Evolutionary conservation across 2,329 filamentous ascomycete species (phyloP).

Genomic region (Elsinoe perseae): DNA sequence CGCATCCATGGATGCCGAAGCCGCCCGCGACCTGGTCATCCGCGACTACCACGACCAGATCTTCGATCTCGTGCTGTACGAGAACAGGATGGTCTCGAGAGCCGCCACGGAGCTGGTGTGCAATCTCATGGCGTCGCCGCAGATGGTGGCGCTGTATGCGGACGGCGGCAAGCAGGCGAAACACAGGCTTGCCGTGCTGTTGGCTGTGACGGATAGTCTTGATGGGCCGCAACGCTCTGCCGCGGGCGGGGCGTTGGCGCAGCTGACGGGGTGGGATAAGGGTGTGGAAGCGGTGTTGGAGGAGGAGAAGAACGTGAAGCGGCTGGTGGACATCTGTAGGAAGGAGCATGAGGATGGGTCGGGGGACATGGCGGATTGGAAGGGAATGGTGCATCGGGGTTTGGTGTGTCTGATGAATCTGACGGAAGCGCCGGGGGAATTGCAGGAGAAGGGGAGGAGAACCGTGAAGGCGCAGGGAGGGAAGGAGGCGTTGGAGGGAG

Average conservation of each 20-base stretch:
- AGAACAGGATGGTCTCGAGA: conserved; percentile 67
- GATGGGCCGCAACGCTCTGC: conserved; percentile 72
- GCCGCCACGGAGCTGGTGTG: conserved; percentile 84
- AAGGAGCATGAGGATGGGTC: conserved; percentile 54
- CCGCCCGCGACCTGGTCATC: conserved; percentile 61
- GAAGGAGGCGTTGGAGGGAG: not conserved
- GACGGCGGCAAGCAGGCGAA: conserved; percentile 59
- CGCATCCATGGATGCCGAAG: conserved; percentile 61
- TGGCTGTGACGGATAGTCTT: conserved; percentile 81
- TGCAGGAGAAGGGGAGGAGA: conserved; percentile 49
- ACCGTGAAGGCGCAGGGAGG: conserved; percentile 12
- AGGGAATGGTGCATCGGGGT: conserved; percentile 55
- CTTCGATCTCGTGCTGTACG: conserved; percentile 74
- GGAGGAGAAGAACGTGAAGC: conserved; percentile 62
- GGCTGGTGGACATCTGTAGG: conserved; percentile 71
- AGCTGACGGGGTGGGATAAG: conserved; percentile 69
- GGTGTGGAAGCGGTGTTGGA: conserved; percentile 64
- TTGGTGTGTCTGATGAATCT: conserved; percentile 57
- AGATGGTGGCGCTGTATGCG: conserved; percentile 61
- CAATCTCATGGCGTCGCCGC: conserved; percentile 68
- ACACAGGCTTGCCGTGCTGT: conserved; percentile 70
- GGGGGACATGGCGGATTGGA: not conserved
- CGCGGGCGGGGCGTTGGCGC: conserved; percentile 80
- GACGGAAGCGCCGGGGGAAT: conserved; percentile 54
- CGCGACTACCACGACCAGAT: conserved; percentile 64